phyloP scores from a whole-genome alignment of 495 filamentous ascomycete species.

The Glonium stellatum region DNA sequence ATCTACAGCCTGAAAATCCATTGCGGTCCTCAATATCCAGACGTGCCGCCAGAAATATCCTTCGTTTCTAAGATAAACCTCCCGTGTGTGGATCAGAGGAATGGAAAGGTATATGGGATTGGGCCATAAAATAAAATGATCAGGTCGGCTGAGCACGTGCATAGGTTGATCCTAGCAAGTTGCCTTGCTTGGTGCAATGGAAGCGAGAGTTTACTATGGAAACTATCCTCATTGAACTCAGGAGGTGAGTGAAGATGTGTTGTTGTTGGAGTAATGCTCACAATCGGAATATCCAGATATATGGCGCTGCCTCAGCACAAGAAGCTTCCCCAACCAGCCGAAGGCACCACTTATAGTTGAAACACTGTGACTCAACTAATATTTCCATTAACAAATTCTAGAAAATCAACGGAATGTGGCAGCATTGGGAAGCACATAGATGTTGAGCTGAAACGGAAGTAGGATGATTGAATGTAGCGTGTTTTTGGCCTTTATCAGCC shows the following conservation, averaged over 20 bases:
- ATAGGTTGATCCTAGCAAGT: slow-evolving; percentile 75
- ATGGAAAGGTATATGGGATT: slow-evolving; percentile 56
- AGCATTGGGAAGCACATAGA: neutral
- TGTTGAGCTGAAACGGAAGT: neutral
- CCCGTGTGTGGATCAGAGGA: slow-evolving; percentile 74
- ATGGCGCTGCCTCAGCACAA: slow-evolving; percentile 94
- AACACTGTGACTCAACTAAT: neutral
- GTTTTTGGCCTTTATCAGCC: neutral
- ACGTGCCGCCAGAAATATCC: slow-evolving; percentile 76
- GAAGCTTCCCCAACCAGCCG: slow-evolving; percentile 88
- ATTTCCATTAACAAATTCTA: neutral
- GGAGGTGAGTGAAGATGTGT: slow-evolving; percentile 49
- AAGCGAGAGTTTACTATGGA: slow-evolving; percentile 87
- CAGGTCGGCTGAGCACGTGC: slow-evolving; percentile 14
- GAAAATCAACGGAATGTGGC: neutral
- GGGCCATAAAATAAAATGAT: slow-evolving; percentile 1
- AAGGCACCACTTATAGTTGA: slow-evolving; percentile 62
- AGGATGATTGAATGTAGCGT: slow-evolving; percentile 4
- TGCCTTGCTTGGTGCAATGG: slow-evolving; percentile 82
- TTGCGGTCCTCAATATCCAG: slow-evolving; percentile 85
- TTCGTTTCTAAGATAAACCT: slow-evolving; percentile 93
- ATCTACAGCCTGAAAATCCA: slow-evolving; percentile 98
- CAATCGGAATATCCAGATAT: slow-evolving; percentile 51
- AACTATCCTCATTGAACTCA: slow-evolving; percentile 81
- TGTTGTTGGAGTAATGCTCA: slow-evolving; percentile 5